Evolutionary conservation across 2,329 filamentous ascomycete species (phyloP), one percentile per base, ranked within the genome.

Genomic region (Scedosporium boydii): DNA sequence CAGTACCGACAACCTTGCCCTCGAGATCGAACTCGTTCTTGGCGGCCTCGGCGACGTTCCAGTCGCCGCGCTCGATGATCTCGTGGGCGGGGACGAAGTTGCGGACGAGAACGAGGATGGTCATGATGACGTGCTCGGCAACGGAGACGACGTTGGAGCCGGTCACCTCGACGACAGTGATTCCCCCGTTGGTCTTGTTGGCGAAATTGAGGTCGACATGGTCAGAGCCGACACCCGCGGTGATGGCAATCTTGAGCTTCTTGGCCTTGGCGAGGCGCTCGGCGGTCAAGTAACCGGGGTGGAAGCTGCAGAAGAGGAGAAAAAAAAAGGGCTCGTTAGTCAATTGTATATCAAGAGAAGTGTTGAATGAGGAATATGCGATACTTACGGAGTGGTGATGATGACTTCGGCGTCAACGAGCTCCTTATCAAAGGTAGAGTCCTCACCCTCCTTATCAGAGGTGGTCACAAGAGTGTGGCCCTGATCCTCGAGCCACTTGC

Each of bases 11-110:
- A 58, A 96, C 90, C 87, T 99, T 99, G 83, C 84, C 83, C 85
- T 98, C 95, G 63, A 99, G 88, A 73, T 99, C 95, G 76, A 88
- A 99, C 83, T 98, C 93, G 80, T 96, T 93, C 89, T 98, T 98
- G 75, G 95, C 95, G 27, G 93, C 93, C 62, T 85, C 93, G 65
- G 95, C 95, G 60, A 99, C 95, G 74, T 99, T 84, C 95, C 95
- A 99, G 65, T 96, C 90, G 67, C 95, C 95, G 64, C 80, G 78
- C 77, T 87, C 83, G 73, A 99, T 89, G 84, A 91, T 87, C 83
- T 98, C 93, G 81, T 98, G 95, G 61, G 95, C 93, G 68, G 95
- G 95, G 61, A 96, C 92, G 74, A 97, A 99, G 88, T 99, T 99
- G 81, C 95, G 93, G 76, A 98, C 88, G 61, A 99, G 88, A 67